Evolutionary conservation across 768 basidiomycete genomes (phyloP), one percentile per base, ranked within the genome.

Genomic region (Lactarius evosmus): DNA sequence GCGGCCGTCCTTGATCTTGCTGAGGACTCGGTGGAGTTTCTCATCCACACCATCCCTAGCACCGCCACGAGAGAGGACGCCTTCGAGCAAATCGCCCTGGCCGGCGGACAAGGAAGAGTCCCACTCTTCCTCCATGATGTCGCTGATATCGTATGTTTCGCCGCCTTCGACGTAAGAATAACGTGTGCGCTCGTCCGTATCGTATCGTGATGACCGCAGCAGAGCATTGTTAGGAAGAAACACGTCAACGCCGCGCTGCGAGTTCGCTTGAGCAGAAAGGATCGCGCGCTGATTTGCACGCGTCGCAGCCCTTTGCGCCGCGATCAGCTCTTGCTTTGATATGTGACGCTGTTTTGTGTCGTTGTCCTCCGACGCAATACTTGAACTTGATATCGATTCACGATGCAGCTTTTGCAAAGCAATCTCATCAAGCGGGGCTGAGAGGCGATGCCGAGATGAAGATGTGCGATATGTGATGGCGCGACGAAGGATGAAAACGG

Each of bases 161-260:
- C 95, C 96, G 66, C 95, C 93, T 66, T 93, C 88, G 46, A 98
- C 89, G 73, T 93, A 98, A 41, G 95, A 97, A 73, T 99, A 99
- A 0, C 95, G 87, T 77, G 94, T 88, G 52, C 80, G 78, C 67
- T 92, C 89, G 46, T 82, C 84, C 6, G 76, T 72, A 25, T 92
- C 84, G 66, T 87, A 85, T 7, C 93, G 80, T 7, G 90, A 86
- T 69, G 93, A 95, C 33, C 96, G 88, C 11, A 98, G 80, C 71
- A 91, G 85, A 0, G 86, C 91, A 65, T 90, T 90, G 6, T 92
- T 91, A 2, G 91, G 91, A 2, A 98, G 78, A 9, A 93, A 75
- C 16, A 99, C 84, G 68, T 98, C 96, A 72, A 96, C 83, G 1
- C 96, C 96, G 50, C 93, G 86, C 19, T 89, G 81, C 1, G 88